Evolutionary conservation across 2,329 filamentous ascomycete genomes (phyloP), one percentile per base, ranked within the genome.

Genomic region (Gnomoniopsis sp.): DNA sequence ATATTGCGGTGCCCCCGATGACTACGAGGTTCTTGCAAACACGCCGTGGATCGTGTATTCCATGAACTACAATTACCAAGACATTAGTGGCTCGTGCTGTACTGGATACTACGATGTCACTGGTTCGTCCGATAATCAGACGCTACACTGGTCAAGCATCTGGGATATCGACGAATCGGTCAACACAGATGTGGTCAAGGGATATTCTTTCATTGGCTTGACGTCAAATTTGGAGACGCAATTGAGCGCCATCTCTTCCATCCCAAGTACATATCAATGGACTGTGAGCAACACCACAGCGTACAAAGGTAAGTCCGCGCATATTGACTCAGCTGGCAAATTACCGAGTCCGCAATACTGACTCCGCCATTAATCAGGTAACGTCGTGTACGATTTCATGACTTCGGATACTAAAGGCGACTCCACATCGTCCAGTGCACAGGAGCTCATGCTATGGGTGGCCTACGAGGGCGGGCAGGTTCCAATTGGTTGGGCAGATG

Each of bases 391-490:
- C 65, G 74, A 77, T 62, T 77, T 77, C 67, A 77, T 77, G 72
- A 76, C 74, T 6, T 74, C 72, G 19, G 70, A 75, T 62, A 73
- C 70, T 10, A 71, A 75, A 50, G 74, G 74, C 47, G 75, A 77
- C 66, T 74, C 70, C 1, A 77, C 75, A 3, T 74, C 71, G 19
- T 65, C 65, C 34, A 58, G 62, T 6, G 71, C 74, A 0, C 74
- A 76, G 57, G 75, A 77, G 59, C 68, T 76, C 23, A 78, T 77
- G 75, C 74, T 77, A 15, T 77, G 75, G 75, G 69, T 77, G 2
- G 70, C 73, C 26, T 77, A 73, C 55, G 73, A 74, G n/a, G 75
- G 75, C 19, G 75, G 74, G 2, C 75, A 78, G 60, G 66, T 77
- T 4, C 75, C 75, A 15, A 77, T 78, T 57, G 75, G 75, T 48